These are phyloP conservation scores for Ambrosia hybrid DNA, from an alignment of 140 eudicot genomes.

Conservation along the genomic window DNA sequence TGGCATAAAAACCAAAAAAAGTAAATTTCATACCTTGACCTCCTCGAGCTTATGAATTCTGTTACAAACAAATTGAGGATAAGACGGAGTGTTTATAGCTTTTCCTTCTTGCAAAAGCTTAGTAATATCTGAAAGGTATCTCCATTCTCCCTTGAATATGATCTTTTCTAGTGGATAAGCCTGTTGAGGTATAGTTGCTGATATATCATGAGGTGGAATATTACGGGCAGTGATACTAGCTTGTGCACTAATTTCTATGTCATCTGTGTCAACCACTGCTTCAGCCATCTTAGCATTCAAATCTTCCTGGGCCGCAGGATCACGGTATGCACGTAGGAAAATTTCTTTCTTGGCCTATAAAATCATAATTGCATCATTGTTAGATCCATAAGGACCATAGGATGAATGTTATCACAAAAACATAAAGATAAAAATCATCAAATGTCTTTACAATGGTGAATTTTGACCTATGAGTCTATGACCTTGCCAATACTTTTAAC, in stretches of 20 bases:
- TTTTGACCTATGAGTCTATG: too few species aligned
- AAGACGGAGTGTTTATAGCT: slow-evolving; percentile 34
- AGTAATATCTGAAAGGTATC: slow-evolving; percentile 57
- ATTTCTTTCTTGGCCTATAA: slow-evolving; percentile 46
- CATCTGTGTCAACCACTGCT: slow-evolving; percentile 41
- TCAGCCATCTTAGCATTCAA: slow-evolving; percentile 43
- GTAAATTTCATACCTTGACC: slow-evolving; percentile 50
- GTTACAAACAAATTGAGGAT: slow-evolving; percentile 74
- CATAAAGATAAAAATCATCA: too few species aligned
- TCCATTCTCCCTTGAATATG: slow-evolving; percentile 77
- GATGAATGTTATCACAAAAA: not conserved
- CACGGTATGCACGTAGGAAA: slow-evolving; percentile 40
- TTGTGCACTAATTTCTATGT: slow-evolving; percentile 41
- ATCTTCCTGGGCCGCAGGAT: slow-evolving; percentile 46
- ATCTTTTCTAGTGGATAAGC: slow-evolving; percentile 84
- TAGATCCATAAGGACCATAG: not conserved
- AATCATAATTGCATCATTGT: not conserved
- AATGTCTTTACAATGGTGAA: too few species aligned
- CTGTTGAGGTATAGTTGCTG: slow-evolving; percentile 56
- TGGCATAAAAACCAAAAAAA: not conserved
- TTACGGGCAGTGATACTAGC: slow-evolving; percentile 38
- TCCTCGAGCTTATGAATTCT: slow-evolving; percentile 50
- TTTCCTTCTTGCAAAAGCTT: slow-evolving; percentile 42
- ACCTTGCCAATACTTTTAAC: too few species aligned
- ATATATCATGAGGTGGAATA: slow-evolving; percentile 74